Base-by-base conservation (phyloP, 2,329 filamentous ascomycete genomes). In the Fusarium burgessii region DNA sequence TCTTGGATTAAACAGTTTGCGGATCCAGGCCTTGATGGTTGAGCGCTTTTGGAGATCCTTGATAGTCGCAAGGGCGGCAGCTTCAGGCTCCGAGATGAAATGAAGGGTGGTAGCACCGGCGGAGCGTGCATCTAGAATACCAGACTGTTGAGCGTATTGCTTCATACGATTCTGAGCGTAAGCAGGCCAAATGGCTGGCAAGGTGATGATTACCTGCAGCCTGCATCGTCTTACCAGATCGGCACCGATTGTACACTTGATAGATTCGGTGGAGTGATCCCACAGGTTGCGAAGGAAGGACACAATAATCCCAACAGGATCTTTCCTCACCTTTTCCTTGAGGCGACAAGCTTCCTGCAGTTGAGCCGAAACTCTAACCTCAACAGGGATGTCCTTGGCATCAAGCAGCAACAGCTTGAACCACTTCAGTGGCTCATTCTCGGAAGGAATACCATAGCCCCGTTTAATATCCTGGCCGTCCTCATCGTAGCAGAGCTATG, bases 1-100 rank as follows among this genome's bases (percentile, higher is more conserved):
- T 23, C 23, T 23, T 23, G 23, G 5, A 23, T 23, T 23, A 5
- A 23, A 23, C 23, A 23, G 6, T 23, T 23, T 23, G 23, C 23
- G 23, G 23, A 23, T 23, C 2, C 46, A 17, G 64, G 76, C 73
- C 41, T 76, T 29, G 2, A 80, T 66, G 0, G 67, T 67, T 0
- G 70, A 71, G 5, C 75, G 66, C 8, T 73, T 68, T 0, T 69
- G 59, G 1, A 81, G 56, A 4, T 80, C 78, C 2, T 74, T 66
- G 4, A 85, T 68, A 0, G 79, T 79, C 0, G 82, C 79, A 0
- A 86, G 42, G 0, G 83, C 83, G 0, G 84, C 83, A 0, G 84
- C 84, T 63, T 86, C 84, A 0, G 84, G 84, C 60, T 86, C 84
- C 0, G 81, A 79, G 3, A 85, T 66, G 41, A 85, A 82, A 0